A percentile compares a stretch with the other conserved stretches of the same genome.
Evolutionary conservation across 148 eudicot species (phyloP).

Genomic region (Rhododendron ovatum): DNA sequence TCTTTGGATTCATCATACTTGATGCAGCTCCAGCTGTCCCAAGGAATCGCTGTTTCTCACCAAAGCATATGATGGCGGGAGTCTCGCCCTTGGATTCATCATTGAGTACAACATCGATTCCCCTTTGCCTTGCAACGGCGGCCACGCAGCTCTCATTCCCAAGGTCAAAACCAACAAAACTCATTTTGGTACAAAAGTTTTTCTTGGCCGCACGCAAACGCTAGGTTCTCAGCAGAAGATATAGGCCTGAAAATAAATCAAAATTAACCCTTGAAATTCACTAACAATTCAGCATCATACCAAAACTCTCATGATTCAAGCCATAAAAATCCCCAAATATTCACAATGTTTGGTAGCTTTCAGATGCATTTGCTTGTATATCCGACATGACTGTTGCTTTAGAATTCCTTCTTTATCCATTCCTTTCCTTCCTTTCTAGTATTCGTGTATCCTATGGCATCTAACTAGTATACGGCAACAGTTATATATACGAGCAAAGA

Average conservation of each 20-base stretch:
- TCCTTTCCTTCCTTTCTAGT: neutral
- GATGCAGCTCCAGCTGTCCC: conserved; percentile 96
- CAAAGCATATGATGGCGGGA: conserved; percentile 87
- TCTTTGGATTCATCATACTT: conserved; percentile 92
- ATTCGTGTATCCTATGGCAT: neutral
- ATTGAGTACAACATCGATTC: conserved; percentile 89
- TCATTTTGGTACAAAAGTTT: conserved; percentile 44
- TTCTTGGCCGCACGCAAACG: neutral
- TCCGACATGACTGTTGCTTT: neutral
- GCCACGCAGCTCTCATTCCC: conserved; percentile 94
- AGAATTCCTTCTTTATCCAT: neutral
- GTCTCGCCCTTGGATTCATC: conserved; percentile 94
- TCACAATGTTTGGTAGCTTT: neutral
- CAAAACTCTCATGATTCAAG: neutral
- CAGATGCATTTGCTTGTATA: neutral
- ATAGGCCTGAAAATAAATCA: neutral
- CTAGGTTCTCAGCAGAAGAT: neutral
- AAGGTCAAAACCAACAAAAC: conserved; percentile 92
- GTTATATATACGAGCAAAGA: neutral
- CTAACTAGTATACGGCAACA: neutral
- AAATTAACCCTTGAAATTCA: neutral
- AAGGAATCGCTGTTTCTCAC: conserved; percentile 90
- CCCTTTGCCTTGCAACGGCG: conserved; percentile 95
- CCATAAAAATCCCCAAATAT: neutral
- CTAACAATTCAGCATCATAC: neutral